Evolutionary conservation across 179 eudicot species (phyloP).

Genomic region (Beta lomatogona): DNA sequence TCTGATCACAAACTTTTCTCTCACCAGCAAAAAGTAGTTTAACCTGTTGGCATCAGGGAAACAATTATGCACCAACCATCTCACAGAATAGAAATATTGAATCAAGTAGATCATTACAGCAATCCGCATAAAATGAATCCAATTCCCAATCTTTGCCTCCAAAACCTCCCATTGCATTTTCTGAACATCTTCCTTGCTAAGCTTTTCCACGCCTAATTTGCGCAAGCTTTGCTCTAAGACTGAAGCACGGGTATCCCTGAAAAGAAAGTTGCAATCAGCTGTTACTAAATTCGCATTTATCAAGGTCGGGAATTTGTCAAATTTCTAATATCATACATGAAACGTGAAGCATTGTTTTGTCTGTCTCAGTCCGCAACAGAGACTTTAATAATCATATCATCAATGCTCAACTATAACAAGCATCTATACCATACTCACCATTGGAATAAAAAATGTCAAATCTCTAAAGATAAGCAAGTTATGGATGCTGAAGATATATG

Average conservation of each 20-base stretch:
- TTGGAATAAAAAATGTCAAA: neutral
- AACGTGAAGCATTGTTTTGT: neutral
- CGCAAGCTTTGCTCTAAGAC: conserved; percentile 90
- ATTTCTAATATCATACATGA: neutral
- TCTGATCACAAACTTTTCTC: conserved; percentile 86
- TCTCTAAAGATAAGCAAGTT: neutral
- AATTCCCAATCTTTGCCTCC: conserved; percentile 97
- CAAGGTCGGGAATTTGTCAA: neutral
- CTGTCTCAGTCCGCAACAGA: neutral
- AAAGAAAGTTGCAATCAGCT: conserved; percentile 20
- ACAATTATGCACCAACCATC: conserved; percentile 10
- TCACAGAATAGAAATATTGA: neutral
- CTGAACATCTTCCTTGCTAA: conserved; percentile 96
- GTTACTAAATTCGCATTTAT: neutral
- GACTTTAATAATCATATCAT: neutral
- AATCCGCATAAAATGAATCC: conserved; percentile 98
- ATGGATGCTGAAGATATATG: neutral
- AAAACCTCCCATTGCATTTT: conserved; percentile 99
- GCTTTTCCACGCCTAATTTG: conserved; percentile 92
- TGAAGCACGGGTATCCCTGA: conserved; percentile 85
- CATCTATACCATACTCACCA: neutral
- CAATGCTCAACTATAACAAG: neutral
- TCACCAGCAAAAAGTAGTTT: conserved; percentile 96
- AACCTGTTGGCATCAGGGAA: conserved; percentile 49
- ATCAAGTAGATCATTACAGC: conserved; percentile 57